Base-by-base conservation (phyloP, 2,329 filamentous ascomycete species). In the Bipolaris oryzae region DNA sequence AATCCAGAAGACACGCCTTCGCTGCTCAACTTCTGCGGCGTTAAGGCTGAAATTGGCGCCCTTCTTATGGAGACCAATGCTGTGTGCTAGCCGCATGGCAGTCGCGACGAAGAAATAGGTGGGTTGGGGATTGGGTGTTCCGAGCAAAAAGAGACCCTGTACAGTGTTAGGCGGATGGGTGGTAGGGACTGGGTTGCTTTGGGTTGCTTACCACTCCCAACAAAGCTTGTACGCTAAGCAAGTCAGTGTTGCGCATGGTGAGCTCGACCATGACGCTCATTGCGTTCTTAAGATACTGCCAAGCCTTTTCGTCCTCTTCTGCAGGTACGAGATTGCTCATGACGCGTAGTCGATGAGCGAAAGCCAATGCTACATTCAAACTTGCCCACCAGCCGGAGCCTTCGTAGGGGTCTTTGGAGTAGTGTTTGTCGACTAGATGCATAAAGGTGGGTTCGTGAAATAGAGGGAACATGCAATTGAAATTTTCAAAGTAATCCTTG, bases 391-490 rank as follows among this genome's bases (percentile, higher is more conserved):
- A 99, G 3, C 95, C 95, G 5, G 92, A 96, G 25, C 94, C 93
- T 73, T 96, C 89, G 65, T 97, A 98, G 0, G 94, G 94, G 65
- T 98, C 91, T 47, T 87, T 81, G 0, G 92, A 96, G 76, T 98
- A 99, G 74, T 98, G 94, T 66, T 90, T 87, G 71, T 98, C 92
- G 31, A 97, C 92, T 5, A 98, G 82, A 72, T 97, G 93, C 92
- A 98, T 98, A 73, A 99, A 99, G 0, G 95, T 98, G 1, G 94
- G 93, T 75, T 97, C 93, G 76, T 99, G 95, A 71, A 96, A 99
- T 3, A 99, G 82, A 5, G 95, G 95, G 72, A 98, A 96, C 85
- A 98, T 94, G 85, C 92, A 95, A 80, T 99, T 99, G 83, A 99
- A 98, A 78, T 97, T 97, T 71, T 96, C 91, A 66, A 99, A 99